A percentile compares a stretch with the other conserved stretches of the same genome.
These are phyloP conservation scores for Platismatia glauca DNA, from an alignment of 495 filamentous ascomycete genomes.

Conservation along the genomic window DNA sequence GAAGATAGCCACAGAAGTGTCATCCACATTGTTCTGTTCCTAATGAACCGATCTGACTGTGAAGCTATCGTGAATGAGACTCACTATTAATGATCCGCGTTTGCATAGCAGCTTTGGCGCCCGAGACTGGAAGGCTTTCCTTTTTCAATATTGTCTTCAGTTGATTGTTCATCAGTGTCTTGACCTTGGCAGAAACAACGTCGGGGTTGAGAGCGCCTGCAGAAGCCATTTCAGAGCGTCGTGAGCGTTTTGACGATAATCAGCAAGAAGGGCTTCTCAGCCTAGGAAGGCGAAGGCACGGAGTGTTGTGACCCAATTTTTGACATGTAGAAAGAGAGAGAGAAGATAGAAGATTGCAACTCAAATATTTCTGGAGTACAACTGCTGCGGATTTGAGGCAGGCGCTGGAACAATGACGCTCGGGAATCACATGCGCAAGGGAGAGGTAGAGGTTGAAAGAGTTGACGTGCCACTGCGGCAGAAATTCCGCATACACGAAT, in stretches of 20 bases:
- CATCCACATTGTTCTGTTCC: neutral
- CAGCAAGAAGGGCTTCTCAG: slow-evolving; percentile 1
- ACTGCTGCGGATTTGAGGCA: neutral
- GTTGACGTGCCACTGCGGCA: neutral
- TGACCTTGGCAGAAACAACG: slow-evolving; percentile 39
- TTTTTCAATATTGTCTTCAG: slow-evolving; percentile 64
- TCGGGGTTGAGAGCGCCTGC: slow-evolving; percentile 16
- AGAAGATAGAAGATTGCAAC: neutral
- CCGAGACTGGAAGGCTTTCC: slow-evolving; percentile 62
- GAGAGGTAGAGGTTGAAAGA: neutral
- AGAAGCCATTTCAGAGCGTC: slow-evolving; percentile 6
- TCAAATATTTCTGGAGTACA: neutral
- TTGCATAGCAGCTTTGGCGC: slow-evolving; percentile 74
- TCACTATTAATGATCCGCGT: slow-evolving; percentile 64
- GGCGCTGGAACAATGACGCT: neutral
- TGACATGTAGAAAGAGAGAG: neutral
- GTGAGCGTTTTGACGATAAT: neutral
- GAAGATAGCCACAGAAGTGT: neutral
- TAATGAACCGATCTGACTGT: neutral
- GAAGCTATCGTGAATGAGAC: slow-evolving; percentile 27
- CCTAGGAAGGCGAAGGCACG: slow-evolving; percentile 4
- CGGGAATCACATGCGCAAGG: neutral
- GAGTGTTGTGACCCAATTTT: neutral
- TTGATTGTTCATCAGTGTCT: slow-evolving; percentile 57
- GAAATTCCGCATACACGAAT: neutral